Evolutionary conservation across 441 rosid genomes (phyloP), one percentile per base, ranked within the genome.

Genomic region (Mallotus repandus): DNA sequence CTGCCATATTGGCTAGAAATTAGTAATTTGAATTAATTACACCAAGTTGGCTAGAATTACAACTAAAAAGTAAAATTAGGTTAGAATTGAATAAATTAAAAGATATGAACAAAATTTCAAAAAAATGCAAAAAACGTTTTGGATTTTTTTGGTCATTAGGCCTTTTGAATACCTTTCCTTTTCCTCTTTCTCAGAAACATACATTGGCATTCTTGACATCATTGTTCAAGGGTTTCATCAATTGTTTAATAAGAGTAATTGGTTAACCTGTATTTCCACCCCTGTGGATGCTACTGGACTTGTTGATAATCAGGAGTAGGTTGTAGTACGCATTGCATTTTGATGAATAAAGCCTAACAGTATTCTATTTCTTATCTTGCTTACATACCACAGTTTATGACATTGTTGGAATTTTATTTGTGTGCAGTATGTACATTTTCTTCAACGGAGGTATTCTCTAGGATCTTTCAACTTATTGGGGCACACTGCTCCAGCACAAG

Each of bases 401-500:
- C 62, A 55, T 60, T 9, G 32, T 16, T 53, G 65, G 50, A 66
- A 22, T 70, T 77, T 49, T 64, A 57, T 57, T 63, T n/a, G 52
- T 77, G 38, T 82, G 85, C 91, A 95, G 99, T 92, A 92, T 84
- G 98, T 95, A 74, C 99, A 95, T 85, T 85, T 68, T 87, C 97
- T 95, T 76, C 97, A 93, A 75, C 76, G 97, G 79, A 93, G 87
- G 81, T 91, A 93, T 79, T 87, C 94, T 38, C 84, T 95, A 15
- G 93, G 96, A 69, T 95, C 99, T 63, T 95, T 93, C 81, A 90
- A 89, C 81, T 81, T 95, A 74, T 79, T 95, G 78, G 99, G 97
- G 56, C 99, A 91, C 84, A 95, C 99, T 29, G 98, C 98, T 83
- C 99, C 98, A 15, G 91, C 88, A 38, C 99, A 95, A 87, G 98